These are phyloP conservation scores for Trichoderma pleuroti DNA, from an alignment of 2,329 filamentous ascomycete genomes.

Conservation along the genomic window DNA sequence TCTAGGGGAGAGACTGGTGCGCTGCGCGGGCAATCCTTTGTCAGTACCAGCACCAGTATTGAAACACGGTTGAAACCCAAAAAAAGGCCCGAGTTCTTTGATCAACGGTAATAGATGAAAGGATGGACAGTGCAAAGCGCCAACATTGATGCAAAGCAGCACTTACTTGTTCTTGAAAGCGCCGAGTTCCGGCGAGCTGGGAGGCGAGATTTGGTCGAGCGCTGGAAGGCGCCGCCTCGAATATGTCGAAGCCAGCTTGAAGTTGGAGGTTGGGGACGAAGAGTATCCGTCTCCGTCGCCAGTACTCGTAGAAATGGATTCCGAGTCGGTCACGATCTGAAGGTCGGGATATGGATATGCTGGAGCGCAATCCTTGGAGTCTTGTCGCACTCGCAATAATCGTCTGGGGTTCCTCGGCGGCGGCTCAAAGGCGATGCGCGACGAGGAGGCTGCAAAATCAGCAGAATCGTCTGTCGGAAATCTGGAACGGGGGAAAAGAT, in stretches of 20 bases:
- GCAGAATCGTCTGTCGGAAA: background rate
- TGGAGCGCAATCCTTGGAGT: slow-evolving; percentile 43
- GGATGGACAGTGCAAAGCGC: background rate
- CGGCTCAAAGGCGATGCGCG: slow-evolving; percentile 31
- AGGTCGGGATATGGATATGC: slow-evolving; percentile 38
- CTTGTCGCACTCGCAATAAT: slow-evolving; percentile 24
- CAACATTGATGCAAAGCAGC: background rate
- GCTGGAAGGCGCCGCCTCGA: slow-evolving; percentile 35
- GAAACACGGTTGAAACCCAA: background rate
- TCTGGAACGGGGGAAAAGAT: background rate
- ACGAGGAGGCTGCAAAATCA: background rate
- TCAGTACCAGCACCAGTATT: background rate
- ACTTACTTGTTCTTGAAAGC: slow-evolving; percentile 42
- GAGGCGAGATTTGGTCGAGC: slow-evolving; percentile 51
- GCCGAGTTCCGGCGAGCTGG: slow-evolving; percentile 52
- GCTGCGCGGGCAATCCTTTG: slow-evolving; percentile 28
- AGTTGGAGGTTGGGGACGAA: slow-evolving; percentile 38
- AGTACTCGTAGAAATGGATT: slow-evolving; percentile 18
- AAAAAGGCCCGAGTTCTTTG: background rate
- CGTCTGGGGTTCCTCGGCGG: slow-evolving; percentile 37
- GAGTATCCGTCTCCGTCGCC: slow-evolving; percentile 32
- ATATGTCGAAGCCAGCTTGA: slow-evolving; percentile 28
- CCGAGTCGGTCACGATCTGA: slow-evolving; percentile 16
- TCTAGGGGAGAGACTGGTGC: slow-evolving; percentile 51
- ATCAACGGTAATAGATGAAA: background rate